Conservation (phyloP, 2,329 filamentous ascomycete genomes). For the Knoxdaviesia proteae region DNA sequence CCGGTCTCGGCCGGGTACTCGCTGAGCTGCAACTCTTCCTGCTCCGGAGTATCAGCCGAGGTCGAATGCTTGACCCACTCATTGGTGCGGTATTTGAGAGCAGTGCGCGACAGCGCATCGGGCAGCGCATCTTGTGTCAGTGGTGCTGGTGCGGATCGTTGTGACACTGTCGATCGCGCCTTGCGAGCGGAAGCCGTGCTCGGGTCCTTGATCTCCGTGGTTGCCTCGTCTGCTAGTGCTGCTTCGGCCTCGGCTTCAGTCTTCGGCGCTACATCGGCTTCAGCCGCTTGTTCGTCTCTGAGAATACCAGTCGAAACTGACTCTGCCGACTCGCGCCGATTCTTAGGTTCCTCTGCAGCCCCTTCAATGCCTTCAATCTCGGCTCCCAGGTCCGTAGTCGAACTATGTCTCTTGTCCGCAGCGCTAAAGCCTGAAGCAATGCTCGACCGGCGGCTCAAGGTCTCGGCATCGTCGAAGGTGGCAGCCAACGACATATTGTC, state of each 20-base stretch:
- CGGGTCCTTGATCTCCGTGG: slow-evolving; percentile 1
- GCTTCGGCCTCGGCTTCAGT: slow-evolving; percentile 3
- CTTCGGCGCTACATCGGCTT: slow-evolving; percentile 3
- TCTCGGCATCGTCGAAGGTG: slow-evolving; percentile 25
- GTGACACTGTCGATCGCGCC: slow-evolving; percentile 20
- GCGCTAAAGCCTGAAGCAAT: neutral
- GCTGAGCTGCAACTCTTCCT: slow-evolving; percentile 35
- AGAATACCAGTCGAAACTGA: too few species aligned
- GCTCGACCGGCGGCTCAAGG: neutral
- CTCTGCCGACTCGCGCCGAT: too few species aligned
- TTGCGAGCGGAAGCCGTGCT: slow-evolving; percentile 9
- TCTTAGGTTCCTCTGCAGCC: too few species aligned
- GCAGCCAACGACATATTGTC: slow-evolving; percentile 33
- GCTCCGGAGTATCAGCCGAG: slow-evolving; percentile 50
- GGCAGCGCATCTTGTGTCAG: slow-evolving; percentile 45
- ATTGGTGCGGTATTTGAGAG: slow-evolving; percentile 71
- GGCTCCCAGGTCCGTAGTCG: neutral
- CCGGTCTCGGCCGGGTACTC: slow-evolving; percentile 14
- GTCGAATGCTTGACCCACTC: slow-evolving; percentile 90
- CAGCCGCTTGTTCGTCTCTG: slow-evolving; percentile 6
- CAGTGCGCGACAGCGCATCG: slow-evolving; percentile 51
- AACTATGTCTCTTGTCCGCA: neutral
- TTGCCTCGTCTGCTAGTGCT: neutral
- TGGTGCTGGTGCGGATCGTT: slow-evolving; percentile 21
- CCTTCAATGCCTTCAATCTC: neutral